These are phyloP conservation scores for Penicillium sp. DNA, from an alignment of 2,329 filamentous ascomycete genomes.

Conservation along the genomic window DNA sequence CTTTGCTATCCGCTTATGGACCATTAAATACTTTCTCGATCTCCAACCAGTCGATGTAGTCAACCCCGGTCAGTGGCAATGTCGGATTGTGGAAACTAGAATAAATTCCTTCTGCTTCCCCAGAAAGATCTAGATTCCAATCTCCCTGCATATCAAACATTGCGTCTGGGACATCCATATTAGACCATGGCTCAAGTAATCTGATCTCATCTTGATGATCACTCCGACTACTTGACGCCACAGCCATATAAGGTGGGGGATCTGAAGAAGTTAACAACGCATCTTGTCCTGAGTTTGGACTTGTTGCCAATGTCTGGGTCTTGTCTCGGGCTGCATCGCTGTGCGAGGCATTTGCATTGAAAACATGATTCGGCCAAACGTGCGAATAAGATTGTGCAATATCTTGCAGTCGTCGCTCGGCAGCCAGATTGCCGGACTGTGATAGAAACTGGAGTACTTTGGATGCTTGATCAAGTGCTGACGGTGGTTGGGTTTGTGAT, in stretches of 20 bases:
- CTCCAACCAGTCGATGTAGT: slow-evolving; percentile 24
- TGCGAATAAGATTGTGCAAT: slow-evolving; percentile 18
- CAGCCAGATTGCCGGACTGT: slow-evolving; percentile 17
- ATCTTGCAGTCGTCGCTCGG: slow-evolving; percentile 19
- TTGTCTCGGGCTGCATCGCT: not conserved
- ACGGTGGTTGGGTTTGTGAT: slow-evolving; percentile 8
- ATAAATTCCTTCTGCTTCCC: slow-evolving; percentile 23
- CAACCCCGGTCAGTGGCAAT: slow-evolving; percentile 21
- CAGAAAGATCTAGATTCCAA: slow-evolving; percentile 17
- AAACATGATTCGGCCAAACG: slow-evolving; percentile 16
- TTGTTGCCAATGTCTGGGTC: not conserved
- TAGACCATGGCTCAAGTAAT: slow-evolving; percentile 15
- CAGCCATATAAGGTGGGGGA: not conserved
- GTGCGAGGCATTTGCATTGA: not conserved
- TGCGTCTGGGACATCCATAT: not conserved
- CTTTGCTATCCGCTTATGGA: not conserved
- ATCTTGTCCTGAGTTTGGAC: not conserved
- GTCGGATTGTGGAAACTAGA: slow-evolving; percentile 22
- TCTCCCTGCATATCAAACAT: slow-evolving; percentile 18
- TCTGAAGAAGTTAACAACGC: not conserved
- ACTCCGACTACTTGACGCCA: not conserved
- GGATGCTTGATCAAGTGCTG: slow-evolving; percentile 16
- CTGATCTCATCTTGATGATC: slow-evolving; percentile 8
- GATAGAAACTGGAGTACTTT: slow-evolving; percentile 17
- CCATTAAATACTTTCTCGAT: slow-evolving; percentile 22